Conservation (phyloP, 2,329 filamentous ascomycete species). For the Mycosphaerella sp. region DNA sequence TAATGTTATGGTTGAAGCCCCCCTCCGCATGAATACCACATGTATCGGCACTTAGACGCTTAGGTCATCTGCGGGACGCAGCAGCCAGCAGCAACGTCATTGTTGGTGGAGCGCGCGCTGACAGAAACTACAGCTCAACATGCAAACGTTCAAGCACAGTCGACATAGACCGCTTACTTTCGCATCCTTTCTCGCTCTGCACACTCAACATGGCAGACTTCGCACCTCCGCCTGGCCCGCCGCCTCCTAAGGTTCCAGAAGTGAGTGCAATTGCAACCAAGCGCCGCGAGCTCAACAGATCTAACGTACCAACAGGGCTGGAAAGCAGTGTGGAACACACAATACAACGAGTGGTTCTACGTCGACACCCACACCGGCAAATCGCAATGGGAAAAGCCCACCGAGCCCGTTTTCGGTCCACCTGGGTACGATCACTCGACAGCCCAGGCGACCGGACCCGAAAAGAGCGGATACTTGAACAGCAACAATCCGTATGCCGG, state of each 20-base stretch:
- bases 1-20: no score
- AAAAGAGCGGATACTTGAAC: conserved; percentile 46
- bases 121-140: no score
- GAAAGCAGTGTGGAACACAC: conserved; percentile 77
- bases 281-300: neutral
- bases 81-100: no score
- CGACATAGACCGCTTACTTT: no score
- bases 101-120: no score
- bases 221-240: conserved; percentile 31
- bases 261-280: neutral
- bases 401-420: conserved; percentile 58
- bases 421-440: conserved; percentile 56
- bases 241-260: conserved; percentile 24
- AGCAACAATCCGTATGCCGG: conserved; percentile 64
- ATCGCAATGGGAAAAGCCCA: conserved; percentile 86
- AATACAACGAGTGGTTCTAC: conserved; percentile 93
- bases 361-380: conserved; percentile 82
- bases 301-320: conserved; percentile 51
- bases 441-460: conserved; percentile 37
- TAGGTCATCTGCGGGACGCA: no score
- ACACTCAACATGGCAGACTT: conserved; percentile 21
- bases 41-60: no score
- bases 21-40: no score
- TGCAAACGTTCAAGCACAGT: no score
- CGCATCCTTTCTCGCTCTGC: no score